Percentiles rank a stretch among this genome's conserved stretches.
Conservation (phyloP, 768 basidiomycete species). For the Leucocoprinus leucothites region DNA sequence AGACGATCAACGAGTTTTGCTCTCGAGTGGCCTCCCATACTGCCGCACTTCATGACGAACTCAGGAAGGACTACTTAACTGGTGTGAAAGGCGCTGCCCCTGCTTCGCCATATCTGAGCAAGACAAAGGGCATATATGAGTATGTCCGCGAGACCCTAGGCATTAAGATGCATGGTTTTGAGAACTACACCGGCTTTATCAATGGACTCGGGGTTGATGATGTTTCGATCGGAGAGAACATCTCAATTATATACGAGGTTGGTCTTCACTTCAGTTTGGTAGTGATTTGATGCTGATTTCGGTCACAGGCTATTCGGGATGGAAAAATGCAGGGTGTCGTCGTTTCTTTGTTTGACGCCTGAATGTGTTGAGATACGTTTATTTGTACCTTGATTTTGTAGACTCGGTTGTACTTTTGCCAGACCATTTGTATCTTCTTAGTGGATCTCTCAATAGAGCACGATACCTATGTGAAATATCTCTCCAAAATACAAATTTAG, state of each 20-base stretch:
- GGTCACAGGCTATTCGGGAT: conserved; percentile 57
- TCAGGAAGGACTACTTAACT: conserved; percentile 53
- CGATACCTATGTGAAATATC: too few relatives aligned
- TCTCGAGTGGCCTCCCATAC: conserved; percentile 45
- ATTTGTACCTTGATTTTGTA: too few relatives aligned
- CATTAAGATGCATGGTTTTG: conserved; percentile 72
- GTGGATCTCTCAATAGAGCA: too few relatives aligned
- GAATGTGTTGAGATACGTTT: conserved; percentile 1
- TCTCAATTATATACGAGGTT: conserved; percentile 72
- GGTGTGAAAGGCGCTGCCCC: conserved; percentile 61
- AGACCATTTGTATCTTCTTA: not conserved
- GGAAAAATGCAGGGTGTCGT: conserved; percentile 62
- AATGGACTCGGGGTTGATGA: conserved; percentile 47
- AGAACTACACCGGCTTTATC: conserved; percentile 50
- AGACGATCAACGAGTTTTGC: conserved; percentile 48
- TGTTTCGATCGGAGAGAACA: conserved; percentile 65
- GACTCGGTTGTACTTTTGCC: not conserved
- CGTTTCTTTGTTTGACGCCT: conserved; percentile 44
- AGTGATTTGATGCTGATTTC: not conserved
- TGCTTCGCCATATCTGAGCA: conserved; percentile 58
- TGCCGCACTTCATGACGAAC: conserved; percentile 39
- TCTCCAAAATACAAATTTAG: too few relatives aligned
- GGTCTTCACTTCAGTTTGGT: conserved; percentile 16
- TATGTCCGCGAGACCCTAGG: conserved; percentile 64
- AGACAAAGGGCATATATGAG: conserved; percentile 65